Percentiles rank a stretch among this genome's conserved stretches.
Evolutionary conservation across 257 asterid genomes (phyloP).

Genomic region (Petrea volubilis): DNA sequence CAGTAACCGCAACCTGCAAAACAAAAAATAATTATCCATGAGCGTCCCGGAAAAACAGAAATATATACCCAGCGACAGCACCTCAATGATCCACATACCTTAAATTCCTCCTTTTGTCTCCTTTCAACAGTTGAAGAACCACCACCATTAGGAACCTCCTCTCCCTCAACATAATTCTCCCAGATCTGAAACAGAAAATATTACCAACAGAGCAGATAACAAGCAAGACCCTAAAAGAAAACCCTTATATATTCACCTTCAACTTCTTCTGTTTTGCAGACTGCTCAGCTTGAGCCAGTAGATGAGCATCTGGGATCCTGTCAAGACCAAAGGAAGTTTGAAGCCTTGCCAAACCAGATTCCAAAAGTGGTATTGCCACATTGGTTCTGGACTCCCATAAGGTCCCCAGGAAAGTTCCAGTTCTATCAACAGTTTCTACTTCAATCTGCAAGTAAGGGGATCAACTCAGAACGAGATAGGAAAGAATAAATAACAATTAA

Average conservation of each 20-base stretch:
- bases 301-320: constrained; percentile 85
- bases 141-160: constrained; percentile 61
- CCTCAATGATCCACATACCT: constrained; percentile 42
- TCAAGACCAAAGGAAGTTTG: constrained; percentile 83
- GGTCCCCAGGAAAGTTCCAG: constrained; percentile 95
- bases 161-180: constrained; percentile 80
- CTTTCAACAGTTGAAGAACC: constrained; percentile 51
- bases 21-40: not conserved
- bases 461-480: not conserved
- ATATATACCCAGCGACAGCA: not conserved
- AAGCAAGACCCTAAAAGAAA: not conserved
- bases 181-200: constrained; percentile 52
- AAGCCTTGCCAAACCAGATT: constrained; percentile 95
- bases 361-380: constrained; percentile 73
- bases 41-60: not conserved
- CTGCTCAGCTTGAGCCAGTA: constrained; percentile 86
- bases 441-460: constrained; percentile 56
- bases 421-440: constrained; percentile 94
- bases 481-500: not conserved
- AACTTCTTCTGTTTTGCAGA: constrained; percentile 88
- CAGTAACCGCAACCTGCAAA: constrained; percentile 78
- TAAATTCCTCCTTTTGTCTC: constrained; percentile 74
- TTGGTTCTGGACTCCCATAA: constrained; percentile 85
- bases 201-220: constrained; percentile 20
- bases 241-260: constrained; percentile 57